Base-by-base conservation (phyloP, 257 asterid species). In the Nicotiana knightiana region DNA sequence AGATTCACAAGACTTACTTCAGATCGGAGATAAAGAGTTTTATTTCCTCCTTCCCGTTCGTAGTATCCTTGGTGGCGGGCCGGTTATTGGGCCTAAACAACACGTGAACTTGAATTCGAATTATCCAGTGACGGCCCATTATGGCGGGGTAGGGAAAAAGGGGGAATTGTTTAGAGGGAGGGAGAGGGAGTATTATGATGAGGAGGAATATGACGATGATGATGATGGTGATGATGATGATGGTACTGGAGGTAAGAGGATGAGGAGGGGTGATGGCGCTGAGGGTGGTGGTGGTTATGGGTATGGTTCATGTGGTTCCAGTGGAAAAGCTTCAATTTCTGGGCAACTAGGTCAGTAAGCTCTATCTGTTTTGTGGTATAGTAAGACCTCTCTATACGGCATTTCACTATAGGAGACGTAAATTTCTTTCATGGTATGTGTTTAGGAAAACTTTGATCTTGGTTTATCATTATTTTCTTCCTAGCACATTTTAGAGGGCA, bases 1-100 rank as follows among this genome's bases (percentile, higher is more conserved):
- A 75, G 99, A 96, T 82, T 96, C 99, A 0, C 99, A 96, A 84
- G 99, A 96, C 87, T 93, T 96, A 6, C 87, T 96, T 17, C 99
- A 91, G 77, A 96, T 96, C 66, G 98, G 99, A 6, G 99, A 96
- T 76, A 96, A 96, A 64, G 99, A 96, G 67, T 96, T 96, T 71
- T 96, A 94, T 83, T 96, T 96, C 46, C 70, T 96, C 65, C 81
- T 96, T 61, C 98, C 98, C 3, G 93, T 94, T 7, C 82, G 97
- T 91, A 94, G 98, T 85, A 93, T 96, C 65, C 90, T 94, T 17
- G 98, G 99, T 12, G 98, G 98, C 10, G 79, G 79, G 79, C 57
- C 61, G 58, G 90, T 93, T 0, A 88, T 88, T 55, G 97, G 91
- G 18, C 93, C 92, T 4, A 87, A 97, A 81, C 95, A 94, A 81